Conservation (phyloP, 2,329 filamentous ascomycete species). For the Fusarium sp. region DNA sequence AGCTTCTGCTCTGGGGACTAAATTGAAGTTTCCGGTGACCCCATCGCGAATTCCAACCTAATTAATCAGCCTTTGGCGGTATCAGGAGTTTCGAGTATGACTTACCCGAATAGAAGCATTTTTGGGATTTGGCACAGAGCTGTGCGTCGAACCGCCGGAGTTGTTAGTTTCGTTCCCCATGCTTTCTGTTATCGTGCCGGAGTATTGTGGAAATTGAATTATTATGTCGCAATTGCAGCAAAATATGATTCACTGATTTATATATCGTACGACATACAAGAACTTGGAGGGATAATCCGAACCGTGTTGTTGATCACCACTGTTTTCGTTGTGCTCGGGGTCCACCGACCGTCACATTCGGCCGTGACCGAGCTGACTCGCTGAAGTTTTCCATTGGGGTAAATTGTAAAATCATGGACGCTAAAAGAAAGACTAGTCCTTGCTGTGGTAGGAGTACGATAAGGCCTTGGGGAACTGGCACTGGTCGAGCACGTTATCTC, state of each 20-base stretch:
- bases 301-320: fast-evolving
- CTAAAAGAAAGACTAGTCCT: no score
- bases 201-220: fast-evolving
- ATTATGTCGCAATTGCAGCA: fast-evolving
- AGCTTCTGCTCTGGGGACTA: not conserved
- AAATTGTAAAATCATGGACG: not conserved
- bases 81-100: fast-evolving
- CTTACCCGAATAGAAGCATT: constrained; percentile 5
- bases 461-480: not conserved
- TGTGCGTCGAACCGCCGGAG: constrained; percentile 13
- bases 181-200: fast-evolving
- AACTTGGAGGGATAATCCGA: not conserved
- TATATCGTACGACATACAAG: not conserved
- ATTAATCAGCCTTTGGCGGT: fast-evolving
- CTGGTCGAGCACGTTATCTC: not conserved
- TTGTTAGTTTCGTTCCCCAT: not conserved
- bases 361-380: not conserved
- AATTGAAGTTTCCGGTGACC: not conserved
- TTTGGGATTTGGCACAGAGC: constrained; percentile 10
- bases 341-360: not conserved
- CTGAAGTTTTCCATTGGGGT: no score
- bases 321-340: not conserved
- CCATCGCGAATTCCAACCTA: constrained; percentile 21
- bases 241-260: not conserved
- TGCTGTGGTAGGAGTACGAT: no score